Base-by-base conservation (phyloP, 495 filamentous ascomycete genomes). In the Penicillium antarcticum region DNA sequence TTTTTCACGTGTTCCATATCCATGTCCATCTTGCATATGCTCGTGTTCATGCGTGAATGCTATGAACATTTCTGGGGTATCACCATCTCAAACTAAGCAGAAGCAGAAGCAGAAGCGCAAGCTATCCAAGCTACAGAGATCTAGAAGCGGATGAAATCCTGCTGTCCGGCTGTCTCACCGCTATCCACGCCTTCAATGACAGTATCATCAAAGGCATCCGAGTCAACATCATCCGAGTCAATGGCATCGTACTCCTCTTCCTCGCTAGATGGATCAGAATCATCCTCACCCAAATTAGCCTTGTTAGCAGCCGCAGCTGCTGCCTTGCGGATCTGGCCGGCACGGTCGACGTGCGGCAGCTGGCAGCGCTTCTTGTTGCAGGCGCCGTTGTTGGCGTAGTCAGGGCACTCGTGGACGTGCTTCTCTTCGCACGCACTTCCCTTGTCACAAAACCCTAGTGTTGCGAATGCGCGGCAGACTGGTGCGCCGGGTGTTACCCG, bases 341-440 rank as follows among this genome's bases (percentile, higher is more conserved):
- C 94, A 70, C 90, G 85, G 71, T 95, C 88, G 57, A 92, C 81
- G 69, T 98, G 94, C 23, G 83, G 88, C 52, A 97, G 75, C 61
- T 82, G 85, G 76, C 94, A 98, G 31, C 84, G 85, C 69, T 86
- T 86, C 63, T 83, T 84, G 60, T 83, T 85, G 82, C 94, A 98
- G 32, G 77, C 71, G 52, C 92, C 92, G 43, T 79, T 87, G 72
- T 96, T 96, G 77, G 88, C 87, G 75, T 95, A 96, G 65, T 97
- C 89, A 39, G 94, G 94, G 63, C 94, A 98, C 66, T 97, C 94
- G 68, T 81, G 74, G 47, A 89, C 84, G 69, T 98, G 94, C 53
- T 89, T 88, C 53, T 95, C 84, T 50, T 84, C 63, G 65, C 94
- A 98, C 37, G 73, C 65, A 36, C 77, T 77, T 39, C 94, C 94